Base-by-base conservation (phyloP, 257 asterid species). In the Marsdenia floribunda region DNA sequence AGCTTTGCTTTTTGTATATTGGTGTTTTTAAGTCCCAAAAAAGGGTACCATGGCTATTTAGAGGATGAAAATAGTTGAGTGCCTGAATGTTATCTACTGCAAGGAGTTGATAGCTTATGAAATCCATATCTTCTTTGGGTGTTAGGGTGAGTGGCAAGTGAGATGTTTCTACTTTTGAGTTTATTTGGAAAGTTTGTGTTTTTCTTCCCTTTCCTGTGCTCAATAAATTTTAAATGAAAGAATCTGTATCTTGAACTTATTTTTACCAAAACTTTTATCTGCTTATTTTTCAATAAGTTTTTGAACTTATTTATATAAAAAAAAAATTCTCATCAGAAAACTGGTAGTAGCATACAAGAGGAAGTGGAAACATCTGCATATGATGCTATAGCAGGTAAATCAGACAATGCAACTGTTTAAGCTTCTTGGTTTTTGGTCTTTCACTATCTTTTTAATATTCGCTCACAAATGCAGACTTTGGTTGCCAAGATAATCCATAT, bases 361-460 rank as follows among this genome's bases (percentile, higher is more conserved):
- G 97, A 91, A 82, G 96, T 85, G 85, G 98, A 86, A 77, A 86
- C 96, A 64, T 96, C 97, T 68, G 89, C 86, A 40, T 88, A 81
- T 85, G 85, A 87, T 86, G 84, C 79, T 72, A 84, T 80, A 26
- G 86, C 95, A 87, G 99, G 98, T 90, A 84, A 50, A 44, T 72
- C 58, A 72, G 73, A 47, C 81, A 58, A n/a, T 70, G 37, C 65
- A 73, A 47, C 74, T 72, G 59, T 71, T 75, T 33, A 71, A 69
- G 76, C 61, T 75, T 21, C 63, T 21, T 79, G 54, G 68, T 72
- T 75, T 84, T 72, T 67, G 66, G 68, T 78, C 42, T 71, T n/a
- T 68, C 35, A 58, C 59, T 69, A 80, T 33, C 66, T 75, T 59
- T 78, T 71, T 75, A 76, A 59, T 67, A 42, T 26, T 73, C 78